A percentile compares a stretch with the other conserved stretches of the same genome.
These are phyloP conservation scores for Prunus davidiana DNA, from an alignment of 306 rosid species.

Conservation along the genomic window DNA sequence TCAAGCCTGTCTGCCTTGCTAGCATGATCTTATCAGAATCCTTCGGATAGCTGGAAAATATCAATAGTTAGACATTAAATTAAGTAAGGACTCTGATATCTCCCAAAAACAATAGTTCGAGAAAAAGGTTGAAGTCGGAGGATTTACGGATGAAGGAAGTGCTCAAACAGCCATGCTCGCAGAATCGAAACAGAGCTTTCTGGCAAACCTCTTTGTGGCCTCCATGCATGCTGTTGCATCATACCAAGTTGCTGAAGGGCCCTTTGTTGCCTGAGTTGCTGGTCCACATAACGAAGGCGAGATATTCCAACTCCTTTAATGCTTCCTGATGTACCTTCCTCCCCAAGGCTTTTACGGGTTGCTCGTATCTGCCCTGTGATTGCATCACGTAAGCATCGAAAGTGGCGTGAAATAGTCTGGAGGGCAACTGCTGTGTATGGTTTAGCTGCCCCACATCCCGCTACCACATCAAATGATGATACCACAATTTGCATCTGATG, in stretches of 20 bases:
- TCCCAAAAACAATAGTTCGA: background rate
- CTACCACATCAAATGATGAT: conserved; percentile 68
- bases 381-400: conserved; percentile 74
- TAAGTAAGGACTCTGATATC: background rate
- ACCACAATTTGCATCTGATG: conserved; percentile 86
- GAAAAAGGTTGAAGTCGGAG: conserved; percentile 11
- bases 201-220: conserved; percentile 87
- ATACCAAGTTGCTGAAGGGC: conserved; percentile 85
- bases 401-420: conserved; percentile 79
- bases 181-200: conserved; percentile 78
- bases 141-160: conserved; percentile 84
- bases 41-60: conserved; percentile 63
- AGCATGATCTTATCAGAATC: conserved; percentile 88
- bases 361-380: conserved; percentile 63
- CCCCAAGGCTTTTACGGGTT: conserved; percentile 64
- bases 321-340: conserved; percentile 55
- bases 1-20: conserved; percentile 82
- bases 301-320: conserved; percentile 68
- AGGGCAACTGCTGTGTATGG: conserved; percentile 82
- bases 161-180: conserved; percentile 88
- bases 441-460: conserved; percentile 76
- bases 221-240: conserved; percentile 80
- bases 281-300: conserved; percentile 72
- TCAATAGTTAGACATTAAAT: conserved; percentile 6
- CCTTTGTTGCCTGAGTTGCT: conserved; percentile 71